Evolutionary conservation across 2,329 filamentous ascomycete species (phyloP).

Genomic region (Fusarium pseudonygamai): DNA sequence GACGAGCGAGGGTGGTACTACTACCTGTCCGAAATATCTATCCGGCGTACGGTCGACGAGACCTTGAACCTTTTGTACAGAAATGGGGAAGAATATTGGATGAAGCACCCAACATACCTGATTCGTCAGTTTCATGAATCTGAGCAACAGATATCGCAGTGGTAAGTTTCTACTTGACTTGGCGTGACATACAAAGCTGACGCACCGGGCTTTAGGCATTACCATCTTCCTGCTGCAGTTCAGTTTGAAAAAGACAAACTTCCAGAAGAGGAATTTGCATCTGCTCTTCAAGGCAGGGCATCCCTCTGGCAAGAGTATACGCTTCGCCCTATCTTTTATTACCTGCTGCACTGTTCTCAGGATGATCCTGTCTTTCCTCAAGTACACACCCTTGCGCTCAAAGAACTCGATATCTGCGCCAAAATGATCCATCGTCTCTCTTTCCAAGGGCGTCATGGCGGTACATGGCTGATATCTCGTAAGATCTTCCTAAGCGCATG

Average conservation of each 20-base stretch:
- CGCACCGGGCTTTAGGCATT: neutral
- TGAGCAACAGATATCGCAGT: slow-evolving; percentile 17
- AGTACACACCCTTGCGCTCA: neutral
- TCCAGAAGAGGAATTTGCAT: slow-evolving; percentile 10
- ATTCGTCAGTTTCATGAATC: slow-evolving; percentile 10
- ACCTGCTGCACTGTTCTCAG: neutral
- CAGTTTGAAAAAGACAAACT: slow-evolving; percentile 7
- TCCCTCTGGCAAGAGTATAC: slow-evolving; percentile 15
- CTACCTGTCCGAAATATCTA: slow-evolving; percentile 36
- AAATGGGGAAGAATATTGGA: slow-evolving; percentile 16
- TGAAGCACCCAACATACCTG: slow-evolving; percentile 2
- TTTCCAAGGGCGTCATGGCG: slow-evolving; percentile 16
- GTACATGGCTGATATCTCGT: slow-evolving; percentile 15
- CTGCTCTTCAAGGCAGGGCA: slow-evolving; percentile 10
- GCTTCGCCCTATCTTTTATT: slow-evolving; percentile 19
- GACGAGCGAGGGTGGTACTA: slow-evolving; percentile 35
- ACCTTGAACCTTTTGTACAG: slow-evolving; percentile 6
- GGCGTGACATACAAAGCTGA: neutral
- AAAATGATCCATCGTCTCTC: neutral
- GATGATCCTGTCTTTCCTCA: neutral
- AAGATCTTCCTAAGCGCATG: slow-evolving; percentile 9
- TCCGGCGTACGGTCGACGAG: slow-evolving; percentile 33
- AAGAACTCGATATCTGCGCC: neutral
- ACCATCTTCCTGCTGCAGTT: slow-evolving; percentile 12
- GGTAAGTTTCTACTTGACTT: neutral